Base-by-base conservation (phyloP, 2,329 filamentous ascomycete species). In the Diaporthe capsici region DNA sequence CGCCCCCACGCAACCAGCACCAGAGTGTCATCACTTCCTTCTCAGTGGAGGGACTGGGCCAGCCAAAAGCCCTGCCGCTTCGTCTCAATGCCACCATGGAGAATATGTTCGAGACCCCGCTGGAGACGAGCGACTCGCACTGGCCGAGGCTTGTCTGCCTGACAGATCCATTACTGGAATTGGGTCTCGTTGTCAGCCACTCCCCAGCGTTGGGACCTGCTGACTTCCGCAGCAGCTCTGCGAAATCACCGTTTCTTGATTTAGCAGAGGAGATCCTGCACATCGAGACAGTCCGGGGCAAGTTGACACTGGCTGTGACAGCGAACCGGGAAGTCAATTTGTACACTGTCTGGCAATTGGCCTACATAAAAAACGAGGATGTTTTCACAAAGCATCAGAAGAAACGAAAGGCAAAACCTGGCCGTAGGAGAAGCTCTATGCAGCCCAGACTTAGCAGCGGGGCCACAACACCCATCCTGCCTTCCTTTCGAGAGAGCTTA, bases 271-370 rank as follows among this genome's bases (percentile, higher is more conserved):
- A 97, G 81, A 92, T 98, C 70, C 84, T 98, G 2, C 96, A 98
- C 81, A 89, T 98, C 15, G 95, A 96, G 78, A 85, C 92, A 25
- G 86, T 91, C 44, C 88, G 85, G 63, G 85, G 86, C 72, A 85
- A 88, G 25, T 85, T 98, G 37, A 90, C 94, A 15, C 86, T 98
- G 74, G 92, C 95, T 15, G 90, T 98, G 70, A 98, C 96, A 0
- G 88, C 93, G 77, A 98, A 98, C 81, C 87, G 92, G 73, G 93
- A 95, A 78, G 91, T 91, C 4, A 93, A 92, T 79, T 90, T 92
- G 80, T 95, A 97, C 82, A 97, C 93, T 3, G 88, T 98, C 61
- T 98, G 96, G 96, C 93, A 92, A 75, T 90, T 96, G 71, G 90
- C 92, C 60, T 98, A 98, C 82, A 87, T 95, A 72, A 90, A 93